Evolutionary conservation across 371 early-diverging fungal species (phyloP).

Genomic region (Chytridium lagenaria): DNA sequence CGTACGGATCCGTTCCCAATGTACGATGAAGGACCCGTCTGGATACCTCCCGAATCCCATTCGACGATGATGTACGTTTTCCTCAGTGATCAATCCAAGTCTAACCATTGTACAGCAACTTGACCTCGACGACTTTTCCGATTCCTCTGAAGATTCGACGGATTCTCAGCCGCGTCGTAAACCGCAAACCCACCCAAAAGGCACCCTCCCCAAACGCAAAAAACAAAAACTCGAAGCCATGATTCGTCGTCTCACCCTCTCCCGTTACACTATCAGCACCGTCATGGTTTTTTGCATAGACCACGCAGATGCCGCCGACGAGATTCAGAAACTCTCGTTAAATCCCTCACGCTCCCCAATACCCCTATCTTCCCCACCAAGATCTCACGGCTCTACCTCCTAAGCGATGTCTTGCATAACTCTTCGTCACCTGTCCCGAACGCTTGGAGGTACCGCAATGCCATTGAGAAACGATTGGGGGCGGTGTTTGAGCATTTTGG

Average conservation of each 20-base stretch:
- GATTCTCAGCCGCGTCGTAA: slow-evolving; percentile 24
- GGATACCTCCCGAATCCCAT: slow-evolving; percentile 86
- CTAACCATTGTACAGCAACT: too few relatives aligned
- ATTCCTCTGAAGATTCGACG: slow-evolving; percentile 35
- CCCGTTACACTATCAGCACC: slow-evolving; percentile 74
- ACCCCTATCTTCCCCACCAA: slow-evolving; percentile 71
- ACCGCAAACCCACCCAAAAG: neutral
- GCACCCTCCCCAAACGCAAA: slow-evolving; percentile 21
- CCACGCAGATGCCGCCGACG: slow-evolving; percentile 82
- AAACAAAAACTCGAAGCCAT: slow-evolving; percentile 35
- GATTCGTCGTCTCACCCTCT: slow-evolving; percentile 50
- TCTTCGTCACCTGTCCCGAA: slow-evolving; percentile 70
- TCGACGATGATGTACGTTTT: slow-evolving; percentile 56
- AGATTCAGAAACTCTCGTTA: slow-evolving; percentile 72
- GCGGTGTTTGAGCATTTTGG: slow-evolving; percentile 76
- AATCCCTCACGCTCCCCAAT: slow-evolving; percentile 60
- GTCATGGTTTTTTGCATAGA: slow-evolving; percentile 90
- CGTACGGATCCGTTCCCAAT: slow-evolving; percentile 82
- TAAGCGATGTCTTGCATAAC: slow-evolving; percentile 89
- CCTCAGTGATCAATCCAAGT: neutral
- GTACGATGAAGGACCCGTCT: slow-evolving; percentile 83
- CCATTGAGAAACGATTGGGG: slow-evolving; percentile 74
- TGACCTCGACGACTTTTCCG: slow-evolving; percentile 14
- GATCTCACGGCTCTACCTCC: slow-evolving; percentile 77
- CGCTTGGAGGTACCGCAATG: slow-evolving; percentile 85